These are phyloP conservation scores for Neofusicoccum umdonicola DNA, from an alignment of 2,329 filamentous ascomycete genomes.

Conservation along the genomic window DNA sequence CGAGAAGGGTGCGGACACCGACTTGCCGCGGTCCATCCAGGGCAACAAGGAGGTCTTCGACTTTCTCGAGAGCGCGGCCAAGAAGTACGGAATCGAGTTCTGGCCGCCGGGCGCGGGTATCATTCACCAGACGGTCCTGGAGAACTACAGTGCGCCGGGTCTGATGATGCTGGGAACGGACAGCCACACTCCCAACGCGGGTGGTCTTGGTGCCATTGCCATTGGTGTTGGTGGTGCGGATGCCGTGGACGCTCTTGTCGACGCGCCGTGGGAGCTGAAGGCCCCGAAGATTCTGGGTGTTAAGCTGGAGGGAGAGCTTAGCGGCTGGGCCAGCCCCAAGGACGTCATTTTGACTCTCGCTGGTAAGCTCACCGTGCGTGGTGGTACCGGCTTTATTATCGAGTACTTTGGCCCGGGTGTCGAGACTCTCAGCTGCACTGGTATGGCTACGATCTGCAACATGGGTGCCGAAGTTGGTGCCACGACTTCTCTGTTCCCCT, in stretches of 20 bases:
- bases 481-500: slow-evolving; percentile 95
- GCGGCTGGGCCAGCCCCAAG: slow-evolving; percentile 90
- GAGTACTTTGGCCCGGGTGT: slow-evolving; percentile 93
- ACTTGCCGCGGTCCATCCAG: slow-evolving; percentile 79
- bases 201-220: slow-evolving; percentile 86
- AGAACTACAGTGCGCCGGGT: slow-evolving; percentile 96
- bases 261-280: slow-evolving; percentile 96
- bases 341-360: slow-evolving; percentile 91
- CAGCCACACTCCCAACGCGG: slow-evolving; percentile 96
- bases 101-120: slow-evolving; percentile 42
- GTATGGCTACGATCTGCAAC: slow-evolving; percentile 89
- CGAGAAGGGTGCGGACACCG: slow-evolving; percentile 80
- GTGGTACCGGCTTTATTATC: slow-evolving; percentile 90
- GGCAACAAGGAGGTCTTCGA: slow-evolving; percentile 97
- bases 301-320: slow-evolving; percentile 76
- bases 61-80: slow-evolving; percentile 81
- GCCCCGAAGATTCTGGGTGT: slow-evolving; percentile 89
- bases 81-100: slow-evolving; percentile 49
- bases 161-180: slow-evolving; percentile 99
- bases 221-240: slow-evolving; percentile 97
- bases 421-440: slow-evolving; percentile 83
- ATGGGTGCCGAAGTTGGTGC: slow-evolving; percentile 92
- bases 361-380: slow-evolving; percentile 85
- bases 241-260: slow-evolving; percentile 92
- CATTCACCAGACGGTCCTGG: slow-evolving; percentile 91